Percentiles rank a stretch among this genome's conserved stretches.
These are phyloP conservation scores for Spatholobus suberectus DNA, from an alignment of 306 rosid species.

Conservation along the genomic window DNA sequence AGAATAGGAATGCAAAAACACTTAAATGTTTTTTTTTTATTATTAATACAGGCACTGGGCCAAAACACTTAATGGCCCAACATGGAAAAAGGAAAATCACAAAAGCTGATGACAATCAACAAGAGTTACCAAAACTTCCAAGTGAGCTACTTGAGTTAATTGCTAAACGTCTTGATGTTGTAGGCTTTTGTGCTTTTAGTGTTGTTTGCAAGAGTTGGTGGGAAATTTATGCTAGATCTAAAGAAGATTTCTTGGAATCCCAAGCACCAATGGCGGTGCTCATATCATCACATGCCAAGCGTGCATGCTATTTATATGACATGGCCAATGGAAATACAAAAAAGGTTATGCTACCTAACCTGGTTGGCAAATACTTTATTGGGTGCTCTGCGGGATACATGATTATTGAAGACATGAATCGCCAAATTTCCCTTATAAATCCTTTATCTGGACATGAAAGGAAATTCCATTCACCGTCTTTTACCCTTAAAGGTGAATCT, in stretches of 20 bases:
- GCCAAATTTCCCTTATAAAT: not conserved
- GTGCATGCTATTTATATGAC: not conserved
- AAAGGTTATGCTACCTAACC: not conserved
- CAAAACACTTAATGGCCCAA: not conserved
- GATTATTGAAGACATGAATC: not conserved
- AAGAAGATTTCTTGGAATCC: not conserved
- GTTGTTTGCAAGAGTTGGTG: not conserved
- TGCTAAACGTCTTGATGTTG: not conserved
- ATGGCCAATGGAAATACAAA: not conserved
- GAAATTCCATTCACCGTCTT: not conserved
- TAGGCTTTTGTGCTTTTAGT: not conserved
- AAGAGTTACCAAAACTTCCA: no score
- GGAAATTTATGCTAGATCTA: not conserved
- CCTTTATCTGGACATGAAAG: not conserved
- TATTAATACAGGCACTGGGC: not conserved
- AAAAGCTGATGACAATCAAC: no score
- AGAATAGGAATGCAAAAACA: no score
- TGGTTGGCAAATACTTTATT: not conserved
- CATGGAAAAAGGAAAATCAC: not conserved
- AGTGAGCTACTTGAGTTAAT: not conserved
- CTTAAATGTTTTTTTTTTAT: not conserved
- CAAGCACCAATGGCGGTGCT: not conserved
- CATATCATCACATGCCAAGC: not conserved
- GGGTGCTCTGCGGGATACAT: not conserved
- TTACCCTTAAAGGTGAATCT: not conserved